Evolutionary conservation across 2,329 filamentous ascomycete species (phyloP), one percentile per base, ranked within the genome.

Genomic region (Paraconiothyrium brasiliense): DNA sequence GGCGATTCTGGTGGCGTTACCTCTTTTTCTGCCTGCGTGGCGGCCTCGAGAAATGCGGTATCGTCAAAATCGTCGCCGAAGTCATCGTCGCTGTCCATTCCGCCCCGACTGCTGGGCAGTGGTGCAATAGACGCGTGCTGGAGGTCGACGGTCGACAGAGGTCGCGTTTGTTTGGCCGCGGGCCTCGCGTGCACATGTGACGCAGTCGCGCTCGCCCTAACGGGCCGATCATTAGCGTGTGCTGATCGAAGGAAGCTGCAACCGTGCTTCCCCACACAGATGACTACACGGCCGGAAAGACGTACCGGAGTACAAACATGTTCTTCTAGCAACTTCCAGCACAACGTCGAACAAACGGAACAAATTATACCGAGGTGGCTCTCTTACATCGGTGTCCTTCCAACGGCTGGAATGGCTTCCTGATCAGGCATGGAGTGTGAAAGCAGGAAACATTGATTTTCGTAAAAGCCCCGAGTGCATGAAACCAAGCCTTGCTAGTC

Each of bases 41-140:
- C 82, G 7, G 85, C 89, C 39, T 84, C 80, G 48, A 91, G 82
- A 61, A 92, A 79, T 66, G 90, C 89, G 69, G 90, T 89, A 63
- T 92, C 89, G 56, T 86, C 84, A 56, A 90, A 84, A 64, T 88
- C 71, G 64, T 88, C 87, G 61, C 87, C 87, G 71, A 87, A 90
- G 49, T 89, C 87, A 44, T 90, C 87, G 61, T 90, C 87, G 62
- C 71, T 75, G 43, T 76, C 73, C 54, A 56, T 56, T 27, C 43
- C 54, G 41, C 10, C 32, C 69, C 71, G 32, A 63, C 52, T 56
- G 61, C 47, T 54, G 57, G 61, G 51, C 58, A 58, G 61, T 57
- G 48, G 66, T 58, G 54, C n/a, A 27, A 20, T 37, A 49, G 39
- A 9, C 24, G 49, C 51, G 32, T 51, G 49, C 16, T 49, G 14